Evolutionary conservation across 2,329 filamentous ascomycete genomes (phyloP).

Genomic region (Xylariales sp.): DNA sequence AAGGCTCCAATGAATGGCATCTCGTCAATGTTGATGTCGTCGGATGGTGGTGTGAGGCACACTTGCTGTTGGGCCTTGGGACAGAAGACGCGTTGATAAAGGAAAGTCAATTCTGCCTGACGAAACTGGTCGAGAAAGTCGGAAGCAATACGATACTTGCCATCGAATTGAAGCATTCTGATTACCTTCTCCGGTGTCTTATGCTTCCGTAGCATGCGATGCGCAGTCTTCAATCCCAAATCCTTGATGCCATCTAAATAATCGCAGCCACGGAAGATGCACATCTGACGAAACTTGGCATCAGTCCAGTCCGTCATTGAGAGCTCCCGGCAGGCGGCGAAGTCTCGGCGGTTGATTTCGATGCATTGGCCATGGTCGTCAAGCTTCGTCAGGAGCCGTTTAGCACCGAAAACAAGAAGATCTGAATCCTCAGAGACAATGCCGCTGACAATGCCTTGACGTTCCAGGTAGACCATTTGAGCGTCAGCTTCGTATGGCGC

Average conservation of each 20-base stretch:
- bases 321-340: slow-evolving; percentile 81
- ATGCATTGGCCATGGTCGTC: slow-evolving; percentile 91
- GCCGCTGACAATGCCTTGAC: slow-evolving; percentile 74
- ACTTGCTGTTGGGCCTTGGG: slow-evolving; percentile 67
- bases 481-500: slow-evolving; percentile 97
- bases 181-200: slow-evolving; percentile 81
- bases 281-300: slow-evolving; percentile 87
- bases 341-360: slow-evolving; percentile 85
- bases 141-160: slow-evolving; percentile 73
- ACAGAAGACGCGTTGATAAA: slow-evolving; percentile 93
- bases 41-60: slow-evolving; percentile 64
- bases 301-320: slow-evolving; percentile 91
- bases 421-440: slow-evolving; percentile 97
- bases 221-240: slow-evolving; percentile 88
- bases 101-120: slow-evolving; percentile 85
- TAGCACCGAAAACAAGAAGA: slow-evolving; percentile 89
- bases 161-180: slow-evolving; percentile 81
- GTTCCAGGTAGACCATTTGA: slow-evolving; percentile 92
- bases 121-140: slow-evolving; percentile 78
- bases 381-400: slow-evolving; percentile 84
- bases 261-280: slow-evolving; percentile 93
- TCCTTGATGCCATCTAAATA: slow-evolving; percentile 83
- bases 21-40: slow-evolving; percentile 58
- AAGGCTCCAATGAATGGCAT: slow-evolving; percentile 78
- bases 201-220: slow-evolving; percentile 84